phyloP scores from a whole-genome alignment of 352 stramenopile species.

The Ophiocytium majus region DNA sequence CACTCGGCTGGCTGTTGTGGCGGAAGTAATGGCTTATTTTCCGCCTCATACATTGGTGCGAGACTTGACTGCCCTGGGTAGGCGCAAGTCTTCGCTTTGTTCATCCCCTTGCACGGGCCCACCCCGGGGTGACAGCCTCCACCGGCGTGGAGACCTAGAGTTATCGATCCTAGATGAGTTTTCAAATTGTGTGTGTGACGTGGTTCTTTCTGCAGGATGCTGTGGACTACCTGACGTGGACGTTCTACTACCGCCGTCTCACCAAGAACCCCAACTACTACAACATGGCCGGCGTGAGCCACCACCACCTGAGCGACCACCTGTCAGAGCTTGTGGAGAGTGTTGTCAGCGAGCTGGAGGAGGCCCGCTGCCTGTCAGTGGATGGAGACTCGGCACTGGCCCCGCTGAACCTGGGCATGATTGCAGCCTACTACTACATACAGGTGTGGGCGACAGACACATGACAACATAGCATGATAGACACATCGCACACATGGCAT shows the following conservation, averaged over 20 bases:
- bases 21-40: no score
- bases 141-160: no score
- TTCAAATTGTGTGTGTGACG: no score
- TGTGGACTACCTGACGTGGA: constrained; percentile 99
- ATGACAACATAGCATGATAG: no score
- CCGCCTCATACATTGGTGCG: no score
- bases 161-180: no score
- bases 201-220: constrained; percentile 89
- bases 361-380: constrained; percentile 91
- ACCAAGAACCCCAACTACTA: constrained; percentile 99
- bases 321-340: constrained; percentile 97
- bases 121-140: no score
- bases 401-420: constrained; percentile 98
- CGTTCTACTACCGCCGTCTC: constrained; percentile 96
- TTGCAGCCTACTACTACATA: constrained; percentile 98
- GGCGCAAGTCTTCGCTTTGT: no score
- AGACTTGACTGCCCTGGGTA: no score
- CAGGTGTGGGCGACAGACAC: not conserved
- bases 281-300: constrained; percentile 85
- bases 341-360: constrained; percentile 90
- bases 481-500: no score
- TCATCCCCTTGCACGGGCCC: no score
- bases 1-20: no score
- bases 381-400: constrained; percentile 83
- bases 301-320: constrained; percentile 91